Percentiles rank a stretch among this genome's conserved stretches.
These are phyloP conservation scores for Brettanomyces sp. DNA, from an alignment of 805 yeast species.

Conservation along the genomic window DNA sequence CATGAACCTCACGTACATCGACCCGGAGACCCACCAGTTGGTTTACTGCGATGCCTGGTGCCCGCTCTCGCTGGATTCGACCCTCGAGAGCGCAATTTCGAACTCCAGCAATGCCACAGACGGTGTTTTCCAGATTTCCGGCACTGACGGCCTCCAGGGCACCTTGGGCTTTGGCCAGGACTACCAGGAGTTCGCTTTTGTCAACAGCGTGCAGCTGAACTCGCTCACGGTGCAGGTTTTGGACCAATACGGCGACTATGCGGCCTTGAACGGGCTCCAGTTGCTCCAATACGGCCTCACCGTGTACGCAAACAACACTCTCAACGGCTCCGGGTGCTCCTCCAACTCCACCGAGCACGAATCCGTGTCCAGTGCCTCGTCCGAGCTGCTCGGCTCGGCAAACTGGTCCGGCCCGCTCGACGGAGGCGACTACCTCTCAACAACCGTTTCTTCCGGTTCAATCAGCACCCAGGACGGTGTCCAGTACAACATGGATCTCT, in stretches of 20 bases:
- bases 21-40: constrained; percentile 54
- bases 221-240: constrained; percentile 55
- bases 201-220: constrained; percentile 52
- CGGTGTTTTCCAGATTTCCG: background rate
- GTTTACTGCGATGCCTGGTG: constrained; percentile 82
- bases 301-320: constrained; percentile 65
- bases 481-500: constrained; percentile 56
- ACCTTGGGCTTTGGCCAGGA: constrained; percentile 29
- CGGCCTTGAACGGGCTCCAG: constrained; percentile 66
- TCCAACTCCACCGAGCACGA: background rate
- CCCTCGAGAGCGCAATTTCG: constrained; percentile 17
- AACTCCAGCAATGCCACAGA: background rate
- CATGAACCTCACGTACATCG: constrained; percentile 82
- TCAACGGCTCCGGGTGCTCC: constrained; percentile 58
- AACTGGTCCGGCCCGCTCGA: constrained; percentile 15
- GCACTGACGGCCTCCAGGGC: constrained; percentile 3
- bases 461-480: constrained; percentile 29
- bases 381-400: constrained; percentile 10
- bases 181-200: constrained; percentile 81
- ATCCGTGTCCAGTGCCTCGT: constrained; percentile 1
- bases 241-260: constrained; percentile 59
- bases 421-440: constrained; percentile 12
- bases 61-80: constrained; percentile 45
- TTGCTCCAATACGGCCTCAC: constrained; percentile 51
- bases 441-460: constrained; percentile 19